phyloP scores from a whole-genome alignment of 352 stramenopile species.

The Phytopythium boreale region DNA sequence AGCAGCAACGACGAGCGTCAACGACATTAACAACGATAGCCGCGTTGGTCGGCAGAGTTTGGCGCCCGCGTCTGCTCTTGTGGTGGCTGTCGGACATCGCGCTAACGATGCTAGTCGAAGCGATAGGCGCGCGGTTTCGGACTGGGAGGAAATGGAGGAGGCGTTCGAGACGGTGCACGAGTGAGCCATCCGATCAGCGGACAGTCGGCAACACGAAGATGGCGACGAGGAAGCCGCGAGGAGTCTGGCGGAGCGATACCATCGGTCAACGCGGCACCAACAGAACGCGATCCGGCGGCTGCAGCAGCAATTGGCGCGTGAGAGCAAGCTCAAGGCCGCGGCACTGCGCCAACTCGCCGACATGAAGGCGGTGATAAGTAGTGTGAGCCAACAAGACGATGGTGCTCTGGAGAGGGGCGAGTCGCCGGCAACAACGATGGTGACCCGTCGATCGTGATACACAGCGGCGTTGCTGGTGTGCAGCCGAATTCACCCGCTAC shows the following conservation, averaged over 20 bases:
- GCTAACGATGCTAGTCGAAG: not conserved
- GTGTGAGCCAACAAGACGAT: not conserved
- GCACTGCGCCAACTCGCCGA: not conserved
- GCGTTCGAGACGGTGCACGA: constrained; percentile 29
- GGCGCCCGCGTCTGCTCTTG: not conserved
- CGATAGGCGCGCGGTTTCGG: not conserved
- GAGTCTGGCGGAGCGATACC: constrained; percentile 20
- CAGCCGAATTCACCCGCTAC: too few species aligned
- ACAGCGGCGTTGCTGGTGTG: not conserved
- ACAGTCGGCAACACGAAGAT: constrained; percentile 1
- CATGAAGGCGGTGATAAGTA: not conserved
- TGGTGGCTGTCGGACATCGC: not conserved
- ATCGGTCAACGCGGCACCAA: constrained; percentile 49
- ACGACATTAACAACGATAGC: not conserved
- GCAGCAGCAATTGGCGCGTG: constrained; percentile 51
- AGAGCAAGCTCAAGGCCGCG: constrained; percentile 39
- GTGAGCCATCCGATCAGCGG: constrained; percentile 12
- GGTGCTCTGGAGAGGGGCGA: not conserved
- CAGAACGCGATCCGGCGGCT: constrained; percentile 70
- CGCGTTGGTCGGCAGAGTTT: not conserved
- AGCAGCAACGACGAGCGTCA: not conserved
- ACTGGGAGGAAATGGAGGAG: constrained; percentile 39
- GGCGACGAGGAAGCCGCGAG: constrained; percentile 10
- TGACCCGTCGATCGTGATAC: not conserved
- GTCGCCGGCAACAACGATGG: too few species aligned